Base-by-base conservation (phyloP, 495 filamentous ascomycete species). In the Sabuloglossum arenarium region DNA sequence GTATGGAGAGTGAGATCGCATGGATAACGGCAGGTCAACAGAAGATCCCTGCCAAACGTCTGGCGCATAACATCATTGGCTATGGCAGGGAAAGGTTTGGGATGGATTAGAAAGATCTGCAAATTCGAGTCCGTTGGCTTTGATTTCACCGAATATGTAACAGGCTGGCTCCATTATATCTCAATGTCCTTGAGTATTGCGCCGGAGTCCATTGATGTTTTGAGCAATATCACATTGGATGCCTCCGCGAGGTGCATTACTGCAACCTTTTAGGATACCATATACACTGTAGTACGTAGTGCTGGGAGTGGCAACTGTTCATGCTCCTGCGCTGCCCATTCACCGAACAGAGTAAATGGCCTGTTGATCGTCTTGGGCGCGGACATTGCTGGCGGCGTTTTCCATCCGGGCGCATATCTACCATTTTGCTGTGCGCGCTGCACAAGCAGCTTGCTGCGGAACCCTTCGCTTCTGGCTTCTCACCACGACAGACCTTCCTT, bases 21-120 rank as follows among this genome's bases (percentile, higher is more conserved):
- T 51, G 47, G 47, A 28, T 21, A 9, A 21, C 47, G 47, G 47
- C 47, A 11, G 23, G 47, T n/a, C 47, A 28, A 21, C 12, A 9
- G 23, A 51, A 11, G 50, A 56, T 54, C 47, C 28, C 32, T 60
- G 43, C 45, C 34, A 25, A 49, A 47, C 47, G 27, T 60, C 56
- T 56, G 59, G 54, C 54, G 55, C 56, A 57, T 56, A 53, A 56
- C 55, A 58, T 60, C 51, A 64, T 64, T 64, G 62, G 62, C 57
- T 55, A 30, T 51, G 39, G 52, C 49, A 37, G 34, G 21, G 30
- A 32, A 25, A 25, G 45, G 56, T 58, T 52, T 53, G 25, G 31
- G 52, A 58, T 50, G 45, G 25, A 10, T 14, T 29, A 6, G 16
- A 19, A 51, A 16, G 8, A 23, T 30, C 28, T 23, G 4, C 24